These are phyloP conservation scores for Darksidea phi DNA, from an alignment of 495 filamentous ascomycete genomes.

Conservation along the genomic window DNA sequence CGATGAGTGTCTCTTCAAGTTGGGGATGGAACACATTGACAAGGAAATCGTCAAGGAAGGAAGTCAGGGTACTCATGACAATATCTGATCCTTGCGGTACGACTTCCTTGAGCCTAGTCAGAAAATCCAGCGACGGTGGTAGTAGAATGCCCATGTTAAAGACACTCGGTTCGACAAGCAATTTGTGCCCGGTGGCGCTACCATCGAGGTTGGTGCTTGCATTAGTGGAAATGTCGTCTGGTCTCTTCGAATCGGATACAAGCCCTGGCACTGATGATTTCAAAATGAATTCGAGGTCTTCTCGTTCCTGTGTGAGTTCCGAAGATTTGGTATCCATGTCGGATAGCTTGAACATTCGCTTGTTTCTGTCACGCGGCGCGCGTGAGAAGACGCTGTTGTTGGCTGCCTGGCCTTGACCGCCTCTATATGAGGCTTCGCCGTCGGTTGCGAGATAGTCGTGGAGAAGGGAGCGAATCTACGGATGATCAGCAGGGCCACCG, in stretches of 20 bases:
- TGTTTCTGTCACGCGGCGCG: slow-evolving; percentile 62
- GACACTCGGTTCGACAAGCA: slow-evolving; percentile 90
- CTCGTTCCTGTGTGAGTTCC: slow-evolving; percentile 75
- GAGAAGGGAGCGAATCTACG: slow-evolving; percentile 81
- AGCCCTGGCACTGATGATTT: slow-evolving; percentile 88
- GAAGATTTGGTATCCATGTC: slow-evolving; percentile 74
- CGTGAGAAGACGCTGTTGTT: slow-evolving; percentile 59
- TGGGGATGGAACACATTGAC: slow-evolving; percentile 98
- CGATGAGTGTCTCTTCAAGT: slow-evolving; percentile 88
- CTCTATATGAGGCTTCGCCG: slow-evolving; percentile 60
- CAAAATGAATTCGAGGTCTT: slow-evolving; percentile 87
- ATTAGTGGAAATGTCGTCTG: slow-evolving; percentile 39
- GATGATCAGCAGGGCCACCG: slow-evolving; percentile 35
- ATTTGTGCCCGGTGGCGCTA: slow-evolving; percentile 72
- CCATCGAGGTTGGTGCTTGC: slow-evolving; percentile 55
- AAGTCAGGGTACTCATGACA: slow-evolving; percentile 80
- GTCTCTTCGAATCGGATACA: slow-evolving; percentile 70
- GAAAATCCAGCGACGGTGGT: slow-evolving; percentile 88
- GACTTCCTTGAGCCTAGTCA: slow-evolving; percentile 86
- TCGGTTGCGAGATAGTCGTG: slow-evolving; percentile 98
- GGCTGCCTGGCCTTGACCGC: slow-evolving; percentile 49
- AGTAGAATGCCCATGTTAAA: slow-evolving; percentile 96
- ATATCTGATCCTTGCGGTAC: slow-evolving; percentile 84
- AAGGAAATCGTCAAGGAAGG: slow-evolving; percentile 96
- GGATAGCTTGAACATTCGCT: slow-evolving; percentile 82